Evolutionary conservation across 1,284 basidiomycete species (phyloP), one percentile per base, ranked within the genome.

Genomic region (Apiotrichum akiyoshidainum): DNA sequence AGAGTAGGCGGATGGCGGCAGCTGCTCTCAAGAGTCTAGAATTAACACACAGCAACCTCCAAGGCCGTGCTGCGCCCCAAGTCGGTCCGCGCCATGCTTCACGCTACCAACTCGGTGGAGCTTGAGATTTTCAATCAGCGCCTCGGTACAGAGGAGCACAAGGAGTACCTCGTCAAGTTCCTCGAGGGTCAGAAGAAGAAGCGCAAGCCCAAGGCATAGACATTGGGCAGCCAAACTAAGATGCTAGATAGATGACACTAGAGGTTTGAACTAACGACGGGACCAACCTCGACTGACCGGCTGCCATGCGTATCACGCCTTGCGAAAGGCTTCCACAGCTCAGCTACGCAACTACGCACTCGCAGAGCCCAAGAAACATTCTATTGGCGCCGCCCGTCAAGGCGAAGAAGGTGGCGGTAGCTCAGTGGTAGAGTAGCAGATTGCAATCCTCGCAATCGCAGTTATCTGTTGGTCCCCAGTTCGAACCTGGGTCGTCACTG

Each of bases 141-240:
- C 5, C 19, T 45, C 40, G 17, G 31, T 35, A 46, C 35, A 14
- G 41, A 55, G 53, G 60, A 58, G 19, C 57, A 58, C 57, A 26
- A 19, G 35, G 60, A 58, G 19, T 40, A 51, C 11, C 58, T 61
- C 22, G 42, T n/a, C 21, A 42, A 51, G 16, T 61, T 61, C 51
- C 44, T 37, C 5, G 37, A 37, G 37, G 37, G 37, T 16, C 37
- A 37, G 37, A 37, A 37, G 37, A 37, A 37, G 37, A 37, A 37
- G 37, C 37, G 37, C 37, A 37, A 37, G 37, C 37, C 37, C 11
- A 37, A 37, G 37, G 37, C 37, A 16, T 37, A 37, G 37, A 37
- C 26, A 7, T 31, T 4, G 26, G 26, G 7, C 26, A 7, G 26
- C 26, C 26, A 31, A 31, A 31, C 26, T 31, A 31, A 31, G 26